Evolutionary conservation across 768 basidiomycete species (phyloP).

Genomic region (Leccinellum albellum): DNA sequence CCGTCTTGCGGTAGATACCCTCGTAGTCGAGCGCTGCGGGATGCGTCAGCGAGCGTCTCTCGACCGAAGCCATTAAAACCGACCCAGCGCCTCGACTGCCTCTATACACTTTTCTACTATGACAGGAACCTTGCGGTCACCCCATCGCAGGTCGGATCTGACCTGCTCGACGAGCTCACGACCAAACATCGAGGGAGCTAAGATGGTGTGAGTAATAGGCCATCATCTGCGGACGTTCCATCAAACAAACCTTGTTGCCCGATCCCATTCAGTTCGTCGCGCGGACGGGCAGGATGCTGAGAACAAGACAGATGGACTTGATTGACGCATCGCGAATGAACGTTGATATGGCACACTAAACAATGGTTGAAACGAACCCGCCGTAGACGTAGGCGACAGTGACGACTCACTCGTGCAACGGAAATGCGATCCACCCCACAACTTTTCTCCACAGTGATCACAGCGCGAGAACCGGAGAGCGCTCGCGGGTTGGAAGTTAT

Average conservation of each 20-base stretch:
- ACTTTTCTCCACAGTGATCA: conserved; percentile 95
- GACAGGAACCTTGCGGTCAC: conserved; percentile 67
- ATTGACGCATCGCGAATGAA: conserved; percentile 82
- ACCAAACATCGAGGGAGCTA: conserved; percentile 91
- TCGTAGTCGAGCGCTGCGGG: conserved; percentile 84
- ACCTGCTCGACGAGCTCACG: conserved; percentile 85
- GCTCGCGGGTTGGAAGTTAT: conserved; percentile 87
- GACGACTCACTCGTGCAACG: conserved; percentile 77
- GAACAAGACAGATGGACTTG: conserved; percentile 66
- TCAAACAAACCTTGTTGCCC: conserved; percentile 15
- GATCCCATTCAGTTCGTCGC: conserved; percentile 31
- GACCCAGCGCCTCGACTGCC: conserved; percentile 86
- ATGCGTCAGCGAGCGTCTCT: not conserved
- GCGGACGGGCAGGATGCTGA: conserved; percentile 39
- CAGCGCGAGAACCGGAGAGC: conserved; percentile 87
- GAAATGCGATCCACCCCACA: conserved; percentile 97
- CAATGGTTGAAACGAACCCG: conserved; percentile 1
- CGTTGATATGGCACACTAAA: conserved; percentile 76
- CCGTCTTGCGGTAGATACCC: conserved; percentile 97
- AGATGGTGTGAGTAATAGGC: conserved; percentile 14
- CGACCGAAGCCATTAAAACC: conserved; percentile 21
- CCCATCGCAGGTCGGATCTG: conserved; percentile 55
- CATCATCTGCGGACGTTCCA: conserved; percentile 5
- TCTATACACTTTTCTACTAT: conserved; percentile 96
- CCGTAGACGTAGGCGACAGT: not conserved